Base-by-base conservation (phyloP, 768 basidiomycete genomes). In the Polyporus arcularius region DNA sequence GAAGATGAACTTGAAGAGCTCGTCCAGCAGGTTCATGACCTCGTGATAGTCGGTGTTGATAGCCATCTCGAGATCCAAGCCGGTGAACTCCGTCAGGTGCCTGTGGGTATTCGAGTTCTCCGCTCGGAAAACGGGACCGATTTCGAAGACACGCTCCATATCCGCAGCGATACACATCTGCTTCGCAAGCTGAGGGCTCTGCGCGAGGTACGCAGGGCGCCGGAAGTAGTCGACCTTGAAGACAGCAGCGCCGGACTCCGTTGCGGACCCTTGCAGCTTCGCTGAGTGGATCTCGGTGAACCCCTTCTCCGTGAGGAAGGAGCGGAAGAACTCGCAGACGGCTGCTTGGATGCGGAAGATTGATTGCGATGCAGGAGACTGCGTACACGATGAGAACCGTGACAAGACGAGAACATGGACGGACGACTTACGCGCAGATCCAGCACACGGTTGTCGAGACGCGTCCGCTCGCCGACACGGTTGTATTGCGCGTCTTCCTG, bases 81-180 rank as follows among this genome's bases (percentile, higher is more conserved):
- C 97, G 62, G 93, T 91, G 75, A 98, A 99, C 74, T 99, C 97
- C 21, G 97, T 98, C 75, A 99, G 80, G 79, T 99, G 97, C 54
- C 97, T 90, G 72, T 98, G 94, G 8, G 97, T 98, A 75, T 96
- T 94, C 55, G 96, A 91, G 74, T 98, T 88, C 76, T 99, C 97
- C 31, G 97, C 97, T 59, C 97, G 91, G 81, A 98, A 98, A 52
- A 98, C 96, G 56, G 89, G 86, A 0, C 88, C 97, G 62, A 99
- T 94, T 77, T 99, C 97, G 74, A 95, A 99, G 6, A 99, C 97
- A 32, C 94, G 84, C 74, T 98, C 97, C 74, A 98, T 94, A 76
- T 98, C 97, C 50, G 94, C 95, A 43, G 97, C 94, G 65, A 99
- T 98, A 65, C 90, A 92, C 97, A 99, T 99, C 76, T 99, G 97